Conservation (phyloP, 2,329 filamentous ascomycete genomes). For the Drechslera avenae region DNA sequence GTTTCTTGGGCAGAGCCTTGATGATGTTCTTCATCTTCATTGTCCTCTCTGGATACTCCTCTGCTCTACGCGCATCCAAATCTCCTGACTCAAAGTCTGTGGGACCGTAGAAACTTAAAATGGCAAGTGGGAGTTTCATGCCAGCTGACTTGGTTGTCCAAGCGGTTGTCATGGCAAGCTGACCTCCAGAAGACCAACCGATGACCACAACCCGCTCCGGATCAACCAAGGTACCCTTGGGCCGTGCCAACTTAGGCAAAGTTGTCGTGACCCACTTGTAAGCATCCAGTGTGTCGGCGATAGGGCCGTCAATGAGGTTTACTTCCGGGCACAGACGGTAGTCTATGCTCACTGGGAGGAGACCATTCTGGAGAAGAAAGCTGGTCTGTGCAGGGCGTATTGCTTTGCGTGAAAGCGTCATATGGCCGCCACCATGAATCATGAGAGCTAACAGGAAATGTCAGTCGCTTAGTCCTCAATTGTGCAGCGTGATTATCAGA, state of each 20-base stretch:
- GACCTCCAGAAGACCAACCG: constrained; percentile 58
- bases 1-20: constrained; percentile 7
- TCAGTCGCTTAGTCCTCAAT: constrained; percentile 7
- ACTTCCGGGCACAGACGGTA: constrained; percentile 59
- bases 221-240: constrained; percentile 17
- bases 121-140: constrained; percentile 49
- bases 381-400: constrained; percentile 48
- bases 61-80: neutral
- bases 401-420: constrained; percentile 49
- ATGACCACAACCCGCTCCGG: constrained; percentile 48
- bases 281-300: constrained; percentile 52
- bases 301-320: constrained; percentile 53
- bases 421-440: constrained; percentile 54
- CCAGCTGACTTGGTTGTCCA: constrained; percentile 45
- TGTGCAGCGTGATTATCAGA: neutral
- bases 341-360: constrained; percentile 57
- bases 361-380: constrained; percentile 46
- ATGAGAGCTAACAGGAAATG: constrained; percentile 45
- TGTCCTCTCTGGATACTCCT: constrained; percentile 2
- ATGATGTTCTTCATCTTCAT: constrained; percentile 8
- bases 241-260: neutral
- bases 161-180: constrained; percentile 52
- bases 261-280: neutral
- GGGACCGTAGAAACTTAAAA: constrained; percentile 55
- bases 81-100: constrained; percentile 16